Conservation (phyloP, 2,329 filamentous ascomycete genomes). For the Chrysoporthe deuterocubensis region DNA sequence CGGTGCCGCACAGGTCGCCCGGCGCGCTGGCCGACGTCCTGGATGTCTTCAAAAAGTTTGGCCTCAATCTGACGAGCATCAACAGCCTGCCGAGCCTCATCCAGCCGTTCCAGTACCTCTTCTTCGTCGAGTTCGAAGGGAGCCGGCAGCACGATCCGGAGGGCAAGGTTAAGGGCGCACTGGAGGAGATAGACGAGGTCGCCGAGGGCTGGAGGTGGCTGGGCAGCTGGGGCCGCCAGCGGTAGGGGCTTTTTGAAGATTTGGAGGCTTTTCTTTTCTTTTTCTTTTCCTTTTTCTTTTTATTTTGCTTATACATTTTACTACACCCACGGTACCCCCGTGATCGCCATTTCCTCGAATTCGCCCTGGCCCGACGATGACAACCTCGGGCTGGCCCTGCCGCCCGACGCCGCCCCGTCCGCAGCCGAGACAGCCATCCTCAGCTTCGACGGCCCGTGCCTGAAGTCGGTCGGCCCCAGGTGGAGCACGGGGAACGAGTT, state of each 20-base stretch:
- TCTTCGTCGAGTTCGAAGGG: slow-evolving; percentile 89
- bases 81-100: slow-evolving; percentile 80
- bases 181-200: slow-evolving; percentile 61
- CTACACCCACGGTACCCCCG: slow-evolving; percentile 13
- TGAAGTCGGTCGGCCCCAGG: slow-evolving; percentile 17
- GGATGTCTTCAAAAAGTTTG: slow-evolving; percentile 73
- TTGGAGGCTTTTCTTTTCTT: background rate
- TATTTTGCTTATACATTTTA: background rate
- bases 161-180: slow-evolving; percentile 62
- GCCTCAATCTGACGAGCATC: slow-evolving; percentile 87
- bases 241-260: slow-evolving; percentile 15
- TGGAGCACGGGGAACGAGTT: slow-evolving; percentile 18
- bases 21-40: slow-evolving; percentile 85
- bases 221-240: slow-evolving; percentile 64
- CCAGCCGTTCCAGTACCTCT: slow-evolving; percentile 86
- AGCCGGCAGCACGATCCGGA: slow-evolving; percentile 56
- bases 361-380: background rate
- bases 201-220: slow-evolving; percentile 70
- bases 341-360: background rate
- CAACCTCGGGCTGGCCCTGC: background rate
- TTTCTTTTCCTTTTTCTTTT: background rate
- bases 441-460: slow-evolving; percentile 19
- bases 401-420: background rate
- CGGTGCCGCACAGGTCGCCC: slow-evolving; percentile 73
- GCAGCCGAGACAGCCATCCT: slow-evolving; percentile 7